Evolutionary conservation across 352 stramenopile species (phyloP).

Genomic region (Phytophthora agathidicida): DNA sequence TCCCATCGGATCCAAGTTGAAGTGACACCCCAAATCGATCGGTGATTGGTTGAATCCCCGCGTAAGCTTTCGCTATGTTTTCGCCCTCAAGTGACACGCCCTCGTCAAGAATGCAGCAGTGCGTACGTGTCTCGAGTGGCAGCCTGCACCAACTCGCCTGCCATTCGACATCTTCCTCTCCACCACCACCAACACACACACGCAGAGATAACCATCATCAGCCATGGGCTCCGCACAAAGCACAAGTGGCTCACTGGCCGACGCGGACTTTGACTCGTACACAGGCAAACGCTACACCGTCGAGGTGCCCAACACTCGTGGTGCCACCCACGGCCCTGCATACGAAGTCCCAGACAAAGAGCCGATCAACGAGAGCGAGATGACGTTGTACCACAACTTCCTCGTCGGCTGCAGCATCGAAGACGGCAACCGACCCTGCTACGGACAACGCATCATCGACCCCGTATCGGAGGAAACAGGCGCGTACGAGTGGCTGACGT

Average conservation of each 20-base stretch:
- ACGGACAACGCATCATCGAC: constrained; percentile 49
- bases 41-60: background rate
- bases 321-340: constrained; percentile 36
- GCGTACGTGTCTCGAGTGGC: constrained; percentile 12
- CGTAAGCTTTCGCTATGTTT: constrained; percentile 4
- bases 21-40: too few relatives aligned
- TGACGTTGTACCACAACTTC: constrained; percentile 49
- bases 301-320: constrained; percentile 35
- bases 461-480: constrained; percentile 33
- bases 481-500: constrained; percentile 57
- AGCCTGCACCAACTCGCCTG: background rate
- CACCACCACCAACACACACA: background rate
- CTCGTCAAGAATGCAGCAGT: background rate
- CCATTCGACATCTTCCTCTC: constrained; percentile 1
- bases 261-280: constrained; percentile 59
- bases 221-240: constrained; percentile 51
- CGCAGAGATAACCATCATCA: too few relatives aligned
- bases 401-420: constrained; percentile 30
- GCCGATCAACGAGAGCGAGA: constrained; percentile 22
- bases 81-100: background rate
- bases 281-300: constrained; percentile 38
- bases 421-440: constrained; percentile 17
- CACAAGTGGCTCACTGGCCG: constrained; percentile 35
- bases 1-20: too few relatives aligned
- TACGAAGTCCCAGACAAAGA: constrained; percentile 27